These are phyloP conservation scores for Trichosporon sp. DNA, from an alignment of 1,284 basidiomycete genomes.

Conservation along the genomic window DNA sequence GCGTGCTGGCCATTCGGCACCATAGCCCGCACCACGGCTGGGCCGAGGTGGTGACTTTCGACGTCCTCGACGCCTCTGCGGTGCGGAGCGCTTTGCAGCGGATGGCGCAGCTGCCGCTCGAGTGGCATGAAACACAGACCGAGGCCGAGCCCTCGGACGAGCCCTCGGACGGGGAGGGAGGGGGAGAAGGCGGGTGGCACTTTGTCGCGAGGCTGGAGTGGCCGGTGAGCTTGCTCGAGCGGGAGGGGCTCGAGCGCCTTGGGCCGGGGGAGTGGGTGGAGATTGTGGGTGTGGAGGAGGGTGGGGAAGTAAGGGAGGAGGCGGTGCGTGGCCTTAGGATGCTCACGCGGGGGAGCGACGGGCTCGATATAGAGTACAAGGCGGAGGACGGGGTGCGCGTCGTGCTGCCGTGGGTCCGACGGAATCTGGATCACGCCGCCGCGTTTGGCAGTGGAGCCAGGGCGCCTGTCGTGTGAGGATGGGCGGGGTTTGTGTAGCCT, in stretches of 20 bases:
- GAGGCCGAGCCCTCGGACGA: no score
- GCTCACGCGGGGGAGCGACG: background rate
- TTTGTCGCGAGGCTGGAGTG: background rate
- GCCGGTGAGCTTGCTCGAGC: background rate
- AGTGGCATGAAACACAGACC: background rate
- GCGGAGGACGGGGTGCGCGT: background rate
- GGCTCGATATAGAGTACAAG: background rate
- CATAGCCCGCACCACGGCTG: background rate
- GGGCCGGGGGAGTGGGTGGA: background rate
- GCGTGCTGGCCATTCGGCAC: background rate
- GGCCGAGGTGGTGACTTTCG: background rate
- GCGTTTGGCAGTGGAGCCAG: no score
- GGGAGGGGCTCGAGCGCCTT: background rate
- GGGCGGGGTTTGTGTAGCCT: no score
- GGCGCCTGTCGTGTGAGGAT: no score
- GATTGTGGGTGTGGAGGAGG: background rate
- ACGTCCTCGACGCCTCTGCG: background rate
- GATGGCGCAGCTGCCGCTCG: background rate
- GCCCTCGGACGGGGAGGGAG: no score
- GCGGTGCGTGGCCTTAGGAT: background rate
- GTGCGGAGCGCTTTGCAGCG: background rate
- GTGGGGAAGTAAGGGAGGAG: background rate
- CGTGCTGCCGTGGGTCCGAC: background rate
- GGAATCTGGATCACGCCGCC: background rate
- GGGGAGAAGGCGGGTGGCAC: background rate